These are phyloP conservation scores for Colletotrichum horii DNA, from an alignment of 2,329 filamentous ascomycete genomes.

Conservation along the genomic window DNA sequence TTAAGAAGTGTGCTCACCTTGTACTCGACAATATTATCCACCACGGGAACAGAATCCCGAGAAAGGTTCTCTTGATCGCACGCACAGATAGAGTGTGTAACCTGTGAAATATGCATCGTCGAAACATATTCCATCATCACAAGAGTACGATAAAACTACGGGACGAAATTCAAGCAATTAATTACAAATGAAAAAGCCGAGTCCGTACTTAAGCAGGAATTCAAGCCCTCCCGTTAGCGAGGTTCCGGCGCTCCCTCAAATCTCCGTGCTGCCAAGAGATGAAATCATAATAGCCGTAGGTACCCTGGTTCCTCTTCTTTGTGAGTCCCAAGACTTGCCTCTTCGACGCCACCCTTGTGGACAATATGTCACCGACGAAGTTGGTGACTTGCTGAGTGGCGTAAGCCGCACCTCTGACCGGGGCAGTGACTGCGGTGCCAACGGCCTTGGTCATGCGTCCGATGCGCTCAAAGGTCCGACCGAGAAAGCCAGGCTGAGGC, in stretches of 20 bases:
- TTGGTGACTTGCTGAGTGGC: background rate
- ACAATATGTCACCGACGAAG: background rate
- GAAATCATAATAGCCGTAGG: background rate
- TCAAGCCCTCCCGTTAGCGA: background rate
- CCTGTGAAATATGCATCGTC: too few species aligned
- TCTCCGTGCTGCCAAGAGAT: background rate
- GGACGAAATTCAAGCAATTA: background rate
- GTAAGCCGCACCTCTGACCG: background rate
- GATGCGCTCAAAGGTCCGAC: background rate
- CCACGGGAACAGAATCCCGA: too few species aligned
- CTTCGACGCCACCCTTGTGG: background rate
- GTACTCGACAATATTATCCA: too few species aligned
- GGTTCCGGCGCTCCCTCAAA: background rate
- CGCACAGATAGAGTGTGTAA: too few species aligned
- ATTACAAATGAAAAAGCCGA: background rate
- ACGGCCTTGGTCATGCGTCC: background rate
- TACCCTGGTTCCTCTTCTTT: background rate
- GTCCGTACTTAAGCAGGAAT: background rate
- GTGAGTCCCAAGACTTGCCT: background rate
- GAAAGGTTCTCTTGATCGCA: too few species aligned
- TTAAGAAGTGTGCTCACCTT: too few species aligned
- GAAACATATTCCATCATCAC: too few species aligned
- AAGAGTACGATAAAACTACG: background rate
- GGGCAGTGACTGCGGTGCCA: background rate
- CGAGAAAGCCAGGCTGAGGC: background rate